Conservation (phyloP, 257 asterid genomes). For the Petunia secreta region DNA sequence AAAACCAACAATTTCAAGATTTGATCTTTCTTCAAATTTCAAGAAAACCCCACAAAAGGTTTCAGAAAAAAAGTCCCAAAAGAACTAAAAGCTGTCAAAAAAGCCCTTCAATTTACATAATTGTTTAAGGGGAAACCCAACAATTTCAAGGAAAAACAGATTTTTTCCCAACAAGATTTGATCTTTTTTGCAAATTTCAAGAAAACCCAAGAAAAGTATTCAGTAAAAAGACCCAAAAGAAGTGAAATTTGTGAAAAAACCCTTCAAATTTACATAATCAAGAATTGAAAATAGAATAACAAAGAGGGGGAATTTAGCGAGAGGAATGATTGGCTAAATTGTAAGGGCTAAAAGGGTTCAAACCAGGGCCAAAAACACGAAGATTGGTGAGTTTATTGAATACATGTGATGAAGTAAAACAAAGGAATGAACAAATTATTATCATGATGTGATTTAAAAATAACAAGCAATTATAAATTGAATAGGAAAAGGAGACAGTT, state of each 20-base stretch:
- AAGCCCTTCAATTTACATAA: no score
- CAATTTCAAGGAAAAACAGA: not conserved
- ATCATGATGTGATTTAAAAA: conserved; percentile 36
- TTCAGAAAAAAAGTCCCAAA: not conserved
- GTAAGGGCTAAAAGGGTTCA: conserved; percentile 91
- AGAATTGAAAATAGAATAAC: not conserved
- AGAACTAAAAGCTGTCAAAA: no score
- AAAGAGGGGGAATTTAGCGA: conserved; percentile 58
- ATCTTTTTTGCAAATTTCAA: conserved; percentile 28
- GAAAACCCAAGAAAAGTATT: conserved; percentile 30
- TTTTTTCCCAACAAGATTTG: not conserved
- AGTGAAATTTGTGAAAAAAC: not conserved
- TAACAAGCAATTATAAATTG: not conserved
- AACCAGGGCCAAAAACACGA: conserved; percentile 91
- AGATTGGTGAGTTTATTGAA: conserved; percentile 61
- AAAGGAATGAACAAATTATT: conserved; percentile 48
- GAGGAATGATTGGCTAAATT: conserved; percentile 82
- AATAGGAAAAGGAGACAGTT: not conserved
- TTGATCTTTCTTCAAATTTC: conserved; percentile 26
- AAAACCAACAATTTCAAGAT: not conserved
- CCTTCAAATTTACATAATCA: conserved; percentile 32
- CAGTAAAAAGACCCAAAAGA: conserved; percentile 22
- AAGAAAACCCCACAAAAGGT: conserved; percentile 32
- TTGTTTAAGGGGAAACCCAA: not conserved
- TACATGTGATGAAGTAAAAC: conserved; percentile 54